Evolutionary conservation across 2,329 filamentous ascomycete genomes (phyloP), one percentile per base, ranked within the genome.

Genomic region (Penicillium sp.): DNA sequence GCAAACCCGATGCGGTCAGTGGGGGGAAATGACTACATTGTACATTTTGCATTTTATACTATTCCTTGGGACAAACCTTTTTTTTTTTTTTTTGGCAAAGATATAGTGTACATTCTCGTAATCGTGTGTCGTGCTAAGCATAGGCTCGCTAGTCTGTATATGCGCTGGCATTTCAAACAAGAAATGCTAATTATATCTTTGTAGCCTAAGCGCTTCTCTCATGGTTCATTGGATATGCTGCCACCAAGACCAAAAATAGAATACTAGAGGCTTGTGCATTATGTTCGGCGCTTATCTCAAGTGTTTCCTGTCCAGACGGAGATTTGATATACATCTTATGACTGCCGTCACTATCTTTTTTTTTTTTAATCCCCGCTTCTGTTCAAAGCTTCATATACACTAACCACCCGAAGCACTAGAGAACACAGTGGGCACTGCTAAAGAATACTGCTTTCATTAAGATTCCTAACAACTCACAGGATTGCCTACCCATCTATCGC

Each of bases 1-100:
- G 41, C 47, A 49, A 45, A 24, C 41, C 28, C 17, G 22, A 49
- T 39, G 41, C 47, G 47, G 41, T 33, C 45, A 42, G 45, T 34
- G 41, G 41, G 41, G 22, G 33, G 32, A 9, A 1, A 47, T 41
- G 45, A 43, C 37, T 42, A 22, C 17, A 31, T n/a, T 6, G 34
- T 21, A 15, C 21, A 24, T 34, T n/a, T 15, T 42, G 13, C 7
- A 7, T 12, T 42, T 6, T 12, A 22, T 8, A 12, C 10, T 12
- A 21, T 42, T n/a, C 7, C 19, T n/a, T 6, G 6, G 4, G 21
- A n/a, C 8, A 42, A 21, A 15, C 12, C 12, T 3, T 26, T 24
- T 24, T 24, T 21, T 21, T 19, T 19, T 21, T 21, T 21, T 21
- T 26, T 26, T 26, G 2, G 3, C 6, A 31, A 42, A 21, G 10